Percentiles rank a stretch among this genome's conserved stretches.
Evolutionary conservation across 306 rosid genomes (phyloP).

Genomic region (Myrica gale): DNA sequence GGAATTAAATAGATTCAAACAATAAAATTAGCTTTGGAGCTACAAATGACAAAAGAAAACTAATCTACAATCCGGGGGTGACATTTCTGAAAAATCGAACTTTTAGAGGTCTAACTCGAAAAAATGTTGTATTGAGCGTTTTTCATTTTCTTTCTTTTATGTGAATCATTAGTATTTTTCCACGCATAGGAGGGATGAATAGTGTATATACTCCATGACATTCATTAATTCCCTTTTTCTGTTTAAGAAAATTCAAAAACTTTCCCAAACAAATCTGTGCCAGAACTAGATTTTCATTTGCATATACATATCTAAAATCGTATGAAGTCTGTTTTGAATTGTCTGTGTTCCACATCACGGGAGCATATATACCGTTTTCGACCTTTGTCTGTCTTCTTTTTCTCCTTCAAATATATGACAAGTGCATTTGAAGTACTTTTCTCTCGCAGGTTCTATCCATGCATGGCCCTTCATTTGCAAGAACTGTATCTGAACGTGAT

Average conservation of each 20-base stretch:
- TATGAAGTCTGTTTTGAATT: too few relatives aligned
- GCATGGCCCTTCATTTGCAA: slow-evolving; percentile 58
- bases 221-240: background rate
- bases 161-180: too few relatives aligned
- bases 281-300: too few relatives aligned
- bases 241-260: background rate
- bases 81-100: too few relatives aligned
- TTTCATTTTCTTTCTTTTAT: too few relatives aligned
- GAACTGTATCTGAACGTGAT: slow-evolving; percentile 74
- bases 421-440: slow-evolving; percentile 4
- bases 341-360: background rate
- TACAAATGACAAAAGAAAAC: too few relatives aligned
- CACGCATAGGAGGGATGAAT: too few relatives aligned
- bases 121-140: too few relatives aligned
- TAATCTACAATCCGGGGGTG: too few relatives aligned
- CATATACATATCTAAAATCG: too few relatives aligned
- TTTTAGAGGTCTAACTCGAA: too few relatives aligned
- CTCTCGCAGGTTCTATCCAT: slow-evolving; percentile 61
- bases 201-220: background rate
- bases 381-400: background rate
- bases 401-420: background rate
- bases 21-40: background rate
- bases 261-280: background rate
- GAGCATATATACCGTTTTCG: background rate
- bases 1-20: background rate